Percentiles rank a stretch among this genome's conserved stretches.
These are phyloP conservation scores for Diplodia sapinea DNA, from an alignment of 2,329 filamentous ascomycete genomes.

Conservation along the genomic window DNA sequence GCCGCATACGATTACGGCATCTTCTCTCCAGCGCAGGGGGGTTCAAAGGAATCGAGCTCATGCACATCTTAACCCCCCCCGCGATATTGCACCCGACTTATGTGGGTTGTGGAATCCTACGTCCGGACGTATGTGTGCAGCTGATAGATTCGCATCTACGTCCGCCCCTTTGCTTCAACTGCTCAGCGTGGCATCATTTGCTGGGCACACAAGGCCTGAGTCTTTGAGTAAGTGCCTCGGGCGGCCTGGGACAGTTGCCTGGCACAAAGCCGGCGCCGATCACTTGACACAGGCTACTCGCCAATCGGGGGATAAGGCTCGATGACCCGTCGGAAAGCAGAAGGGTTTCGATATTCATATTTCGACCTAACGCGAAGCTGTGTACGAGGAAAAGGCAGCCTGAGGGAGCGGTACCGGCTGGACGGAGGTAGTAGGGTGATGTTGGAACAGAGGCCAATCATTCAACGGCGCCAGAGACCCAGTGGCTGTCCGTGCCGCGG, in stretches of 20 bases:
- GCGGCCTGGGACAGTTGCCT: no score
- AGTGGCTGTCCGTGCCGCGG: slow-evolving; percentile 12
- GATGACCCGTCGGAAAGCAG: neutral
- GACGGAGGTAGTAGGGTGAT: slow-evolving; percentile 5
- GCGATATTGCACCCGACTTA: no score
- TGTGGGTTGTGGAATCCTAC: no score
- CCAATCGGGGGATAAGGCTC: neutral
- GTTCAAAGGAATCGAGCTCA: no score
- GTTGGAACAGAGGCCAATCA: neutral
- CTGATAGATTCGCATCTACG: no score
- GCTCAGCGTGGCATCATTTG: no score
- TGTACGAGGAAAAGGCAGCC: neutral
- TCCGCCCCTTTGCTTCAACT: no score
- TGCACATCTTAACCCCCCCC: no score
- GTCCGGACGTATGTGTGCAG: neutral
- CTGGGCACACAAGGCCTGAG: no score
- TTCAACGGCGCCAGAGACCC: neutral
- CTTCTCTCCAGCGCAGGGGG: neutral
- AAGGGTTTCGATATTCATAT: slow-evolving; percentile 1
- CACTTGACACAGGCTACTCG: neutral
- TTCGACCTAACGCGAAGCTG: neutral
- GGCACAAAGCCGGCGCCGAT: neutral
- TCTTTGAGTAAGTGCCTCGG: no score
- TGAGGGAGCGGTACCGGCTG: neutral
- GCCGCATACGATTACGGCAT: neutral